phyloP scores from a whole-genome alignment of 306 rosid genomes.

The Castanopsis chinensis region DNA sequence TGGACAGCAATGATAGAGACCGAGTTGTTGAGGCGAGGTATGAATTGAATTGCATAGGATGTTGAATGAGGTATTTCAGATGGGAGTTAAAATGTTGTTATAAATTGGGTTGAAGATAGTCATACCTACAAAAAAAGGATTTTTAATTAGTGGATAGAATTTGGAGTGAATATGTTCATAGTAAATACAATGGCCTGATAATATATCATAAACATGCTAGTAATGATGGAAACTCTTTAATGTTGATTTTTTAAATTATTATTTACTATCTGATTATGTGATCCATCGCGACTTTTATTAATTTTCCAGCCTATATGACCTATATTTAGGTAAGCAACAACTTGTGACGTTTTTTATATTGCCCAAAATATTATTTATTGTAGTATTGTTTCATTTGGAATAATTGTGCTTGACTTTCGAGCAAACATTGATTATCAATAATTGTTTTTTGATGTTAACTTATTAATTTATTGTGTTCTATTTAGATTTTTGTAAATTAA shows the following conservation, averaged over 20 bases:
- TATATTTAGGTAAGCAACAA: neutral
- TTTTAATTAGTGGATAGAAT: neutral
- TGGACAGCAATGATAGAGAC: conserved; percentile 99
- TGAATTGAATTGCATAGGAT: conserved; percentile 97
- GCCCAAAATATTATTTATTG: too few relatives aligned
- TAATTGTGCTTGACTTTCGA: too few relatives aligned
- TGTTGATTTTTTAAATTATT: neutral
- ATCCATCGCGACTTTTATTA: neutral
- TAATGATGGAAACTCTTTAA: neutral
- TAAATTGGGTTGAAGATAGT: neutral
- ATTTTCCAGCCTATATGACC: neutral
- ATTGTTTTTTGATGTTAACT: too few relatives aligned
- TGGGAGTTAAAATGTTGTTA: conserved; percentile 3
- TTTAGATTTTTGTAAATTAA: too few relatives aligned
- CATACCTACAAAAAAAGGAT: too few relatives aligned
- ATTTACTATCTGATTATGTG: neutral
- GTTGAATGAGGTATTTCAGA: conserved; percentile 87
- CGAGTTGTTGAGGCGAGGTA: conserved; percentile 99
- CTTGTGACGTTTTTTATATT: too few relatives aligned
- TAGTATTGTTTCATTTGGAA: too few relatives aligned
- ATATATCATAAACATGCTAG: neutral
- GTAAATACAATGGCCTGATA: neutral
- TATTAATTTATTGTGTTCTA: too few relatives aligned
- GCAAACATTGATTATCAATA: too few relatives aligned
- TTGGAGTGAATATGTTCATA: neutral